phyloP scores from a whole-genome alignment of 1,284 basidiomycete species.

The Phellopilus nigrolimitatus region DNA sequence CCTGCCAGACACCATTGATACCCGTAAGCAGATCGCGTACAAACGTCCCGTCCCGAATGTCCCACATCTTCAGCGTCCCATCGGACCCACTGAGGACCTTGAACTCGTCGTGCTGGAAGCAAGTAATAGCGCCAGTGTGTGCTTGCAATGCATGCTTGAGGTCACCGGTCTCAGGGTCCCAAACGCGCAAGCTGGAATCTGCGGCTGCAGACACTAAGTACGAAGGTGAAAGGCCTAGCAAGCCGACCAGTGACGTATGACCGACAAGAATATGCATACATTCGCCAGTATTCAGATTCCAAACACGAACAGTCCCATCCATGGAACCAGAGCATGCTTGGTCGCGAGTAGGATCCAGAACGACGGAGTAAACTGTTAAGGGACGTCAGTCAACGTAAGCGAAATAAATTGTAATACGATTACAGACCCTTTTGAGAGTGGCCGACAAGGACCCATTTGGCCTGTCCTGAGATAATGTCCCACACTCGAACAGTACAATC shows the following conservation, averaged over 20 bases:
- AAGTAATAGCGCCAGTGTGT: conserved; percentile 92
- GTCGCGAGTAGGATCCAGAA: conserved; percentile 78
- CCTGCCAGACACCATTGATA: conserved; percentile 93
- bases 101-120: conserved; percentile 96
- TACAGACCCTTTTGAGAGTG: conserved; percentile 85
- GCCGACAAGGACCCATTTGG: conserved; percentile 76
- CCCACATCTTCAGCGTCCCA: conserved; percentile 97
- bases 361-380: conserved; percentile 79
- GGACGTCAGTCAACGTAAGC: background rate
- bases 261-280: conserved; percentile 78
- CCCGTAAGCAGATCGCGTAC: conserved; percentile 84
- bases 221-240: conserved; percentile 83
- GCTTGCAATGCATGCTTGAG: conserved; percentile 78
- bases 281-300: conserved; percentile 79
- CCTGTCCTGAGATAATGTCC: conserved; percentile 87
- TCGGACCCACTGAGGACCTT: conserved; percentile 92
- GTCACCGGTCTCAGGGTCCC: conserved; percentile 83
- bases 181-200: conserved; percentile 87
- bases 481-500: conserved; percentile 91
- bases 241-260: conserved; percentile 84
- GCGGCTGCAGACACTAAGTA: conserved; percentile 91
- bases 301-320: conserved; percentile 93
- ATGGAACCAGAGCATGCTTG: conserved; percentile 93
- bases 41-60: conserved; percentile 78
- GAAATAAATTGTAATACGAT: conserved; percentile 5